A percentile compares a stretch with the other conserved stretches of the same genome.
phyloP scores from a whole-genome alignment of 371 early-diverging fungal genomes.

The Chytridium lagenaria region DNA sequence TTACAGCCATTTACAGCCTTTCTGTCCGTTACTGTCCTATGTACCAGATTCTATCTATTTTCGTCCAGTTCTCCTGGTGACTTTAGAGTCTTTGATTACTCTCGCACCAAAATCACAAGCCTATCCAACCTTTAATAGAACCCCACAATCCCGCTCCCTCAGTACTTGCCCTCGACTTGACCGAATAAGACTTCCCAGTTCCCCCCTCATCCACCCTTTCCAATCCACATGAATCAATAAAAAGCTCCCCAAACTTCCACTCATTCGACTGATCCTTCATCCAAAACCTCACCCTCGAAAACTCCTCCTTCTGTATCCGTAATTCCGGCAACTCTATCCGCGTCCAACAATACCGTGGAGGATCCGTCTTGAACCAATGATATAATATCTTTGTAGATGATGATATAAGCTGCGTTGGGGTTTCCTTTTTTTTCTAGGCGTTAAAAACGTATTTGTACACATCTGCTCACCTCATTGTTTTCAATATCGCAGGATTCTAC shows the following conservation, averaged over 20 bases:
- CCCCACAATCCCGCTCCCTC: no score
- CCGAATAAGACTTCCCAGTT: no score
- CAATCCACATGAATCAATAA: neutral
- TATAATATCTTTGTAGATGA: neutral
- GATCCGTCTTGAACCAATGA: neutral
- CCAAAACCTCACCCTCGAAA: neutral
- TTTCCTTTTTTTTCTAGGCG: neutral
- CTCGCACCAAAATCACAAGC: no score
- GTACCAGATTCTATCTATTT: no score
- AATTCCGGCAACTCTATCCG: neutral
- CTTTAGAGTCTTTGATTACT: no score
- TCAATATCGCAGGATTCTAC: neutral
- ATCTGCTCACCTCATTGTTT: neutral
- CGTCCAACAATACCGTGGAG: neutral
- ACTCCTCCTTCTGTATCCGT: neutral
- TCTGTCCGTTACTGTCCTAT: no score
- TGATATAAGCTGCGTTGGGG: neutral
- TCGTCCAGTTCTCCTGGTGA: no score
- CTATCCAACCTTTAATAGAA: no score
- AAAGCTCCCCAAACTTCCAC: slow-evolving; percentile 2
- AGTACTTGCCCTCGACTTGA: no score
- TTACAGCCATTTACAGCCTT: no score
- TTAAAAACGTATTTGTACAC: neutral
- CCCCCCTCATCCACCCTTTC: no score
- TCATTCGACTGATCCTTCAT: neutral